These are phyloP conservation scores for Paraglomus brasilianum DNA, from an alignment of 192 early-diverging fungal genomes.

Conservation along the genomic window DNA sequence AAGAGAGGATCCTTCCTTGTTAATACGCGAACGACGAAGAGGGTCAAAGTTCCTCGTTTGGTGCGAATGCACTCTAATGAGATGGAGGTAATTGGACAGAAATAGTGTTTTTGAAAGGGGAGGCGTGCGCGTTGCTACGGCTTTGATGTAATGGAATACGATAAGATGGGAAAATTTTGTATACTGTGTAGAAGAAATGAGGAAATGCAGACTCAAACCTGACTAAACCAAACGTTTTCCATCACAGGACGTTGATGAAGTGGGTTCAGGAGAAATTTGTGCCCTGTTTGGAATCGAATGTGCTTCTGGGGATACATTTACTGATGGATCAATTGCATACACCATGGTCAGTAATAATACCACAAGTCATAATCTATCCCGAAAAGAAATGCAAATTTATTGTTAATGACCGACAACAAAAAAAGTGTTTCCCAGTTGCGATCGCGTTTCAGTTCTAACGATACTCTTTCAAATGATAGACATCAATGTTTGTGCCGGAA, in stretches of 20 bases:
- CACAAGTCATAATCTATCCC: neutral
- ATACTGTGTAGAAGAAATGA: no score
- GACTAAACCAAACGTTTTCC: no score
- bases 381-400: neutral
- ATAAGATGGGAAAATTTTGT: no score
- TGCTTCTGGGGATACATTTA: slow-evolving; percentile 96
- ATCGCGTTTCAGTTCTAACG: neutral
- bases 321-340: slow-evolving; percentile 77
- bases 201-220: no score
- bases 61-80: slow-evolving; percentile 99
- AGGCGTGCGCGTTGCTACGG: no score
- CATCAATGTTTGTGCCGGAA: slow-evolving; percentile 96
- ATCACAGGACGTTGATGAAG: slow-evolving; percentile 75
- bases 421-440: neutral
- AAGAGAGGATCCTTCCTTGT: slow-evolving; percentile 83
- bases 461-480: slow-evolving; percentile 38
- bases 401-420: slow-evolving; percentile 2
- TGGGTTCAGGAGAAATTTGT: slow-evolving; percentile 95
- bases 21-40: slow-evolving; percentile 88
- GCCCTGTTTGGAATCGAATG: slow-evolving; percentile 98
- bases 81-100: slow-evolving; percentile 61
- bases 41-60: slow-evolving; percentile 92
- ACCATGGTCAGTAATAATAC: slow-evolving; percentile 62
- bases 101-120: no score
- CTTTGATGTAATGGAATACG: no score